Percentiles rank a stretch among this genome's conserved stretches.
Evolutionary conservation across 176 grass and related monocot genomes (phyloP).

Genomic region (Ensete glaucum): DNA sequence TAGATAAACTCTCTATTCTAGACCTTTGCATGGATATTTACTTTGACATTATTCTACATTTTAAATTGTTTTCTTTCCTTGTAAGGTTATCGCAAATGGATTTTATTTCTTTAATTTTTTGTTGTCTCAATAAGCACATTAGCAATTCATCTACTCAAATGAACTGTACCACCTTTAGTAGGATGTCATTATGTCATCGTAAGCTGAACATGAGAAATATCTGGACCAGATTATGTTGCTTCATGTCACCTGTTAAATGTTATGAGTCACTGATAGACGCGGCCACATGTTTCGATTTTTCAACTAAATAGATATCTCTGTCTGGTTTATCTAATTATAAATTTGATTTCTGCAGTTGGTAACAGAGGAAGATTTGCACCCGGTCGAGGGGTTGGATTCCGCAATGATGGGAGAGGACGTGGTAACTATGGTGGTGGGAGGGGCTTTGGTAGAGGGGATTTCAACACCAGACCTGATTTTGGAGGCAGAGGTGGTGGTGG

Average conservation of each 20-base stretch:
- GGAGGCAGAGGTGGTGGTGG: slow-evolving; percentile 51
- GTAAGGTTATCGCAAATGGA: neutral
- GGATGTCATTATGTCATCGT: too few relatives aligned
- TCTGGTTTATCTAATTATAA: neutral
- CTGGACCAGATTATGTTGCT: too few relatives aligned
- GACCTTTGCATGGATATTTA: neutral
- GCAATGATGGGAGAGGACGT: slow-evolving; percentile 15
- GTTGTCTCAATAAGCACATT: neutral
- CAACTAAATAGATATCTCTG: neutral
- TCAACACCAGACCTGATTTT: slow-evolving; percentile 45
- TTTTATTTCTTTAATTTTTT: neutral
- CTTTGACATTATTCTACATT: neutral
- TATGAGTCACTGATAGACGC: neutral
- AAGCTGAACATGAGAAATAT: too few relatives aligned
- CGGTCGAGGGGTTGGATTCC: slow-evolving; percentile 7
- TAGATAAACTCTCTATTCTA: neutral
- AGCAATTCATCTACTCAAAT: neutral
- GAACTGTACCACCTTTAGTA: neutral
- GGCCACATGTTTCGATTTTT: neutral
- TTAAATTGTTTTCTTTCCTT: neutral
- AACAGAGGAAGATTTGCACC: slow-evolving; percentile 12
- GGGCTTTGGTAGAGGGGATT: slow-evolving; percentile 43
- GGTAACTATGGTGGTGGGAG: neutral
- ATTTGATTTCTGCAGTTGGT: slow-evolving; percentile 37
- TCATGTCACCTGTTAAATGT: neutral